A percentile compares a stretch with the other conserved stretches of the same genome.
phyloP scores from a whole-genome alignment of 306 rosid genomes.

The Cyclanthera cordifolia region DNA sequence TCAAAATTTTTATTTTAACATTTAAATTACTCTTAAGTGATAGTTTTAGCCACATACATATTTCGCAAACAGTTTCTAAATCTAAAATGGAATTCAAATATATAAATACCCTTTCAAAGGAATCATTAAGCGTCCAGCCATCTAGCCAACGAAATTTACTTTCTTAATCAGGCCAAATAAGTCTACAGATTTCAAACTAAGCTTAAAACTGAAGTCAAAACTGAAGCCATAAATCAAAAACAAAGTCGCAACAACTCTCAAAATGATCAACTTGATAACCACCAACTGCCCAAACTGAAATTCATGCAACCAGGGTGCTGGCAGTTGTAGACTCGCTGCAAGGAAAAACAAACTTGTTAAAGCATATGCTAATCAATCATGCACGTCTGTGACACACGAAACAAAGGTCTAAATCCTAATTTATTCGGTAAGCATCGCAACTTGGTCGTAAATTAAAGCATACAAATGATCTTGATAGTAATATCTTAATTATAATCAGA shows the following conservation, averaged over 20 bases:
- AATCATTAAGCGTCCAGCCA: not conserved
- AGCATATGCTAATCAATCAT: constrained; percentile 14
- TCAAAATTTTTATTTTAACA: too few species aligned
- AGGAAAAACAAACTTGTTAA: not conserved
- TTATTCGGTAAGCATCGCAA: not conserved
- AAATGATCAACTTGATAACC: not conserved
- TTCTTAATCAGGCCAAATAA: not conserved
- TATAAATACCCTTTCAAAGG: not conserved
- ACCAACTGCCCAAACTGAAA: not conserved
- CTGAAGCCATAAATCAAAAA: not conserved
- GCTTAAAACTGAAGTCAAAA: not conserved
- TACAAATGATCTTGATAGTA: not conserved
- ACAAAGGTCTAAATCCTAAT: not conserved
- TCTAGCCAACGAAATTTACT: not conserved
- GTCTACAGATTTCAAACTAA: not conserved
- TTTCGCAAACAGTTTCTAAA: too few species aligned
- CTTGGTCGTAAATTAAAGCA: too few species aligned
- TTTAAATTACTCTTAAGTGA: too few species aligned
- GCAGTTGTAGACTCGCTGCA: constrained; percentile 16
- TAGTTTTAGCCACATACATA: too few species aligned
- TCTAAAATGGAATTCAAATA: not conserved
- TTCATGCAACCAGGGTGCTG: constrained; percentile 13
- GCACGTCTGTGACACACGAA: not conserved
- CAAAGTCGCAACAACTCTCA: not conserved
- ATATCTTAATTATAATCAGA: not conserved